Conservation (phyloP, 495 filamentous ascomycete genomes). For the Tuber microsphaerosporum region DNA sequence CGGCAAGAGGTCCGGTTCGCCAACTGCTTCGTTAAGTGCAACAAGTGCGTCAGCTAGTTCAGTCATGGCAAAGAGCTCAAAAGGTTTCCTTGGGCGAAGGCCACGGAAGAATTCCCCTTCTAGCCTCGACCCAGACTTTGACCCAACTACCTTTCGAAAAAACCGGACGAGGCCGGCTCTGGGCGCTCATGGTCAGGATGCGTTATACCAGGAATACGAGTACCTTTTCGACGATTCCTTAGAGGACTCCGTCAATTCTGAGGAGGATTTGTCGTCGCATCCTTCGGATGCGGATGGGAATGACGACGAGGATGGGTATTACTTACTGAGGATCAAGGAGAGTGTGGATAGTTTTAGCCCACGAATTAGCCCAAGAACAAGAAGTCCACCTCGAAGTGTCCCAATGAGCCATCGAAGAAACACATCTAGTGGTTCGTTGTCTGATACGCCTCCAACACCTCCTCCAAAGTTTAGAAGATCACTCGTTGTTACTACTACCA, state of each 20-base stretch:
- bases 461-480: slow-evolving; percentile 24
- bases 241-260: slow-evolving; percentile 27
- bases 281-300: slow-evolving; percentile 29
- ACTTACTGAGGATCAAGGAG: slow-evolving; percentile 24
- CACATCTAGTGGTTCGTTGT: slow-evolving; percentile 19
- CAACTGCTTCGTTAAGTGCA: slow-evolving; percentile 30
- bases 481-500: slow-evolving; percentile 29
- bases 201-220: slow-evolving; percentile 41
- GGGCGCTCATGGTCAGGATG: slow-evolving; percentile 36
- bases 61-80: slow-evolving; percentile 29
- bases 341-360: slow-evolving; percentile 6
- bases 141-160: slow-evolving; percentile 41
- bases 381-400: slow-evolving; percentile 27
- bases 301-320: slow-evolving; percentile 37
- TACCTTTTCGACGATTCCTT: slow-evolving; percentile 39
- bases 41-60: slow-evolving; percentile 29
- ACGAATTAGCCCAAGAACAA: slow-evolving; percentile 26
- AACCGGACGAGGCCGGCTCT: slow-evolving; percentile 36
- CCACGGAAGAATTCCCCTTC: slow-evolving; percentile 29
- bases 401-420: slow-evolving; percentile 30
- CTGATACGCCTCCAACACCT: slow-evolving; percentile 18
- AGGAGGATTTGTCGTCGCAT: slow-evolving; percentile 31
- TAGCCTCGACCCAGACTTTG: slow-evolving; percentile 32
- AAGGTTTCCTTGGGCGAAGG: slow-evolving; percentile 31
- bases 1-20: slow-evolving; percentile 39